These are phyloP conservation scores for Pulveroboletus frians DNA, from an alignment of 768 basidiomycete genomes.

Conservation along the genomic window DNA sequence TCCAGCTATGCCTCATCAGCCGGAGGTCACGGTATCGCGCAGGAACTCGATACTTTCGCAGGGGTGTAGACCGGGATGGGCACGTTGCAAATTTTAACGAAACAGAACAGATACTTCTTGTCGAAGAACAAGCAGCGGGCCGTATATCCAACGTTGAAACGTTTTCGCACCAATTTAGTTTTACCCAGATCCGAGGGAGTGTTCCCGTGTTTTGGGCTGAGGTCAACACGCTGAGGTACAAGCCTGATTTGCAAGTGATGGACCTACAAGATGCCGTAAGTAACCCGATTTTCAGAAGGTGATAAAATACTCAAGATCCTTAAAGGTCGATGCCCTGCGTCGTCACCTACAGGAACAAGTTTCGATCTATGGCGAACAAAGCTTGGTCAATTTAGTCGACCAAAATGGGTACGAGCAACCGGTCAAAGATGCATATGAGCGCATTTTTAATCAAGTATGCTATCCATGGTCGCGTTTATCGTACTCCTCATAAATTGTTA, in stretches of 20 bases:
- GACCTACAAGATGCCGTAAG: constrained; percentile 80
- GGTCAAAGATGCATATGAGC: constrained; percentile 93
- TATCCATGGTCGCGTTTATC: not conserved
- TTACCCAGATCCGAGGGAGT: constrained; percentile 91
- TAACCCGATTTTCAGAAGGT: constrained; percentile 4
- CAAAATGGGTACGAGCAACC: constrained; percentile 90
- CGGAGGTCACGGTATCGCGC: constrained; percentile 92
- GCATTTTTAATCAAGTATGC: constrained; percentile 58
- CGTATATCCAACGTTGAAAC: constrained; percentile 40
- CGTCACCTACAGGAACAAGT: constrained; percentile 73
- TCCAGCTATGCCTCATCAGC: constrained; percentile 85
- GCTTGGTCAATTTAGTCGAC: constrained; percentile 88
- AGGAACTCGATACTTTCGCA: constrained; percentile 94
- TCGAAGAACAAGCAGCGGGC: constrained; percentile 53
- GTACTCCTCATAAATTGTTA: not conserved
- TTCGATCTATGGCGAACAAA: constrained; percentile 69
- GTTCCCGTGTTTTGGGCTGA: constrained; percentile 96
- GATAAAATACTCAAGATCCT: constrained; percentile 2
- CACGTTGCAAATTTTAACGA: constrained; percentile 98
- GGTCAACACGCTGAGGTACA: constrained; percentile 90
- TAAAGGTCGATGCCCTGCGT: constrained; percentile 63
- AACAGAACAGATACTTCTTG: constrained; percentile 88
- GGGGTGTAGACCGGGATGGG: constrained; percentile 85
- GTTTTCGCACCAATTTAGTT: constrained; percentile 65
- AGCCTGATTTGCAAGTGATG: constrained; percentile 96